Evolutionary conservation across 352 stramenopile genomes (phyloP), one percentile per base, ranked within the genome.

Genomic region (Phytophthora capsici): DNA sequence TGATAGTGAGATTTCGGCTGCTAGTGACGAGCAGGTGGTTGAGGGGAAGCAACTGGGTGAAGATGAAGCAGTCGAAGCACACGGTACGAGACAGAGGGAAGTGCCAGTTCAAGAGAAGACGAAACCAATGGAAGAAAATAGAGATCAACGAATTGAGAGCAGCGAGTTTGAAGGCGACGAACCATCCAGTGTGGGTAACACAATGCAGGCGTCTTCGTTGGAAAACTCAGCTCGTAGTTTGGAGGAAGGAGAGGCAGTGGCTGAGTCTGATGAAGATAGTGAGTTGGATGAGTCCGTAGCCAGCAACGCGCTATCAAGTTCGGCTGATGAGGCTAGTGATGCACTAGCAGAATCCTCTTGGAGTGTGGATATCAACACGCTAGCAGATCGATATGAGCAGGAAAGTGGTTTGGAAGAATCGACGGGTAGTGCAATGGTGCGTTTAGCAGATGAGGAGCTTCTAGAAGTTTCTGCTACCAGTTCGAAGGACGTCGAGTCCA

Each of bases 231-330:
- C 7, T 23, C 12, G 25, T 45, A 16, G n/a, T 7, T 6, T 56
- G 20, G 25, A 48, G 16, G 54, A 19, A n/a, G 19, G 32, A n/a
- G 17, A 20, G 19, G 30, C 10, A 8, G 17, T 19, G 8, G 12
- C 25, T 44, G 16, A 52, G 43, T 22, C 30, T 30, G 44, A 49
- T 30, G 44, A 57, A 28, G 46, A 13, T 10, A 37, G 32, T 16
- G 32, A 20, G 19, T 47, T 65, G 25, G 52, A 63, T 45, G 25
- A 57, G 1, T 67, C 59, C 13, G 19, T 36, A 4, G 19, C 20
- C 9, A 61, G 28, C n/a, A 25, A 22, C 37, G 19, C 10, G 14
- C 16, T 38, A 9, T 17, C 7, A 4, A 37, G 22, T 44, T 55
- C 30, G 16, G 6, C 10, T 17, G 16, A 60, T 37, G 50, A 56